Evolutionary conservation across 2,329 filamentous ascomycete species (phyloP).

Genomic region (Paramyrothecium sp.): DNA sequence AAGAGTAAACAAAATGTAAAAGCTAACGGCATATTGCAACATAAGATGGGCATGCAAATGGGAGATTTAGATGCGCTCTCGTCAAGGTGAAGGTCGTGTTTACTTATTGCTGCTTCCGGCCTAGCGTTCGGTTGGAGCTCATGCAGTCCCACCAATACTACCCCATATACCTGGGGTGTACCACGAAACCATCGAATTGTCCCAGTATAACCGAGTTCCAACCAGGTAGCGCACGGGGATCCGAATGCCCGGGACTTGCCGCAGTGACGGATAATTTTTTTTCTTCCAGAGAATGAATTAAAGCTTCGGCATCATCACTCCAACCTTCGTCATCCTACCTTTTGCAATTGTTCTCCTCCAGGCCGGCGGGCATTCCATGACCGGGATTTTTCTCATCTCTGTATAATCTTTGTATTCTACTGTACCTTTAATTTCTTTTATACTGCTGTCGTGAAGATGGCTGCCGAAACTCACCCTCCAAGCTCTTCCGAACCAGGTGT

Average conservation of each 20-base stretch:
- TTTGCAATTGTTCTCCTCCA: conserved; percentile 19
- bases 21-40: too few species aligned
- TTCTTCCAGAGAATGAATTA: conserved; percentile 16
- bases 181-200: background rate
- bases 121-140: conserved; percentile 14
- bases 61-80: background rate
- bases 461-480: conserved; percentile 24
- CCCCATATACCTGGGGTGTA: conserved; percentile 4
- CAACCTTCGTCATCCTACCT: conserved; percentile 17
- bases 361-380: conserved; percentile 23
- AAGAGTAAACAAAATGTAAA: too few species aligned
- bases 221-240: background rate
- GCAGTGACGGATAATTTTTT: conserved; percentile 22
- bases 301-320: conserved; percentile 8
- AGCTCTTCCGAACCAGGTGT: conserved; percentile 14
- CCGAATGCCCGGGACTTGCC: background rate
- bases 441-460: conserved; percentile 23
- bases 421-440: conserved; percentile 7
- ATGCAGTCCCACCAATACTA: background rate
- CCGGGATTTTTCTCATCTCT: conserved; percentile 17
- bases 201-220: too few species aligned
- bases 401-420: conserved; percentile 13
- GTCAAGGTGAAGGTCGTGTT: conserved; percentile 16
- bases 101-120: conserved; percentile 26
- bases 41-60: too few species aligned